These are phyloP conservation scores for Botrytis fragariae DNA, from an alignment of 2,329 filamentous ascomycete species.

Conservation along the genomic window DNA sequence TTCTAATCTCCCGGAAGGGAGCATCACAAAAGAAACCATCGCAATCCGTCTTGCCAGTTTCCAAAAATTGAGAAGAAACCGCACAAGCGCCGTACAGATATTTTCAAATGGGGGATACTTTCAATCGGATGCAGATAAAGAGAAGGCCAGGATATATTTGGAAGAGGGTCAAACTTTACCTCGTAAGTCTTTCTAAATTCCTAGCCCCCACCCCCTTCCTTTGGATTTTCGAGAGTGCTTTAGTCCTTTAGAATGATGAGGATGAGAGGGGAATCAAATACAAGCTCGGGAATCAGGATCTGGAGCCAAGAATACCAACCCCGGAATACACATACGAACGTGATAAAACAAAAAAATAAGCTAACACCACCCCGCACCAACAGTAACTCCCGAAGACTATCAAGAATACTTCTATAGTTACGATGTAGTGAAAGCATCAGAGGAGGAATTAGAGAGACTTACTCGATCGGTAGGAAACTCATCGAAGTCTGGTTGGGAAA, in stretches of 20 bases:
- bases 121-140: not conserved
- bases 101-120: constrained; percentile 4
- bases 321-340: accelerated
- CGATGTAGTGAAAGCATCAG: not conserved
- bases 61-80: constrained; percentile 5
- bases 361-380: not conserved
- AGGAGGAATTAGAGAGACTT: not conserved
- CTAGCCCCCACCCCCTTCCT: not conserved
- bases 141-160: not conserved
- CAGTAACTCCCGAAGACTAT: not conserved
- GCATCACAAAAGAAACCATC: not conserved
- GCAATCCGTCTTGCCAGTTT: not conserved
- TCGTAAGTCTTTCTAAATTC: constrained; percentile 2
- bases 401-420: not conserved
- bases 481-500: not conserved
- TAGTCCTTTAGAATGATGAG: not conserved
- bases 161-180: not conserved
- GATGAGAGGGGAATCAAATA: not conserved
- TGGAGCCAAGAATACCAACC: no score
- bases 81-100: constrained; percentile 10
- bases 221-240: not conserved
- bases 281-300: no score
- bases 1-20: not conserved
- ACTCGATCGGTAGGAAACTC: not conserved
- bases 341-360: not conserved